phyloP scores from a whole-genome alignment of 805 yeast genomes.

The Candida loeiensis region DNA sequence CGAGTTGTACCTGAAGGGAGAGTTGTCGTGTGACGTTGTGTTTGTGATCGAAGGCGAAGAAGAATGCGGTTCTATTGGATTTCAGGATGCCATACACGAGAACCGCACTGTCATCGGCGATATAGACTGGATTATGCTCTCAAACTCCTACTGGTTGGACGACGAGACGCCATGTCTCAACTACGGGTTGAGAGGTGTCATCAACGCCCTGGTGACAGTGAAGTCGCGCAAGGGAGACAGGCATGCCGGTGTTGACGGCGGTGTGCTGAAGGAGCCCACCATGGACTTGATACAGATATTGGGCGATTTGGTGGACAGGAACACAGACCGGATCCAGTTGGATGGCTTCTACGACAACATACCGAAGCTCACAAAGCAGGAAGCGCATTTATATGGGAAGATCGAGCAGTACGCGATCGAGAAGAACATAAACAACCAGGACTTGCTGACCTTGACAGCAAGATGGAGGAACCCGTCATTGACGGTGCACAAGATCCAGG shows the following conservation, averaged over 20 bases:
- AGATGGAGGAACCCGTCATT: conserved; percentile 91
- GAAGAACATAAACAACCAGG: conserved; percentile 33
- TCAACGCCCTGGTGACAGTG: conserved; percentile 72
- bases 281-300: conserved; percentile 76
- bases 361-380: conserved; percentile 52
- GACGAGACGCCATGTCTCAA: conserved; percentile 86
- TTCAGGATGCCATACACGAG: conserved; percentile 58
- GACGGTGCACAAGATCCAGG: conserved; percentile 78
- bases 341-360: conserved; percentile 75
- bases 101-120: conserved; percentile 55
- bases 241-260: conserved; percentile 97
- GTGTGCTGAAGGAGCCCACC: conserved; percentile 83
- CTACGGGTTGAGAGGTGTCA: conserved; percentile 90
- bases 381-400: conserved; percentile 57
- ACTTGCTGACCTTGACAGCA: conserved; percentile 53
- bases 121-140: conserved; percentile 84
- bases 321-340: conserved; percentile 45
- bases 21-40: conserved; percentile 67
- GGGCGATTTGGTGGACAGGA: conserved; percentile 54
- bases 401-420: conserved; percentile 42
- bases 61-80: conserved; percentile 88
- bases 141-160: conserved; percentile 94
- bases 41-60: conserved; percentile 94
- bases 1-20: conserved; percentile 49
- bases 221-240: conserved; percentile 77